Conservation (phyloP, 106 monocot genomes). For the Xerophyta viscosa region DNA sequence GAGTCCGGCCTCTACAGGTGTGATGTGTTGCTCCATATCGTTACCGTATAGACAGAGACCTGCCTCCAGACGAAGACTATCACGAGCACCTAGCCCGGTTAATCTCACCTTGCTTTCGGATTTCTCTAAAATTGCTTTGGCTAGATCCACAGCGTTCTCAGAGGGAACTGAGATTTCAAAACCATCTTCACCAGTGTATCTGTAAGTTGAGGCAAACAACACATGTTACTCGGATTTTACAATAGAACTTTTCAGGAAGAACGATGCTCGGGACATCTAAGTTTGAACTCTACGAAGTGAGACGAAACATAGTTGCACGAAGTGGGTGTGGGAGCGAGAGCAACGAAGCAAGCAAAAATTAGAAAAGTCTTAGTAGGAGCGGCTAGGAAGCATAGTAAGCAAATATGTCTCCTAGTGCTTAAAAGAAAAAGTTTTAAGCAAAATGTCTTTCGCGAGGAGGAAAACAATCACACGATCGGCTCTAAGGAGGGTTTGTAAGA, state of each 20-base stretch:
- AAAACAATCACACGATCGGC: too few species aligned
- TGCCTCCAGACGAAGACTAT: slow-evolving; percentile 94
- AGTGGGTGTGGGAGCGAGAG: too few species aligned
- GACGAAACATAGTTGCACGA: too few species aligned
- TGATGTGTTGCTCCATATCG: slow-evolving; percentile 94
- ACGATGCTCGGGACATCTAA: background rate
- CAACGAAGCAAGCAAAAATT: too few species aligned
- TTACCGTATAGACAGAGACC: slow-evolving; percentile 89
- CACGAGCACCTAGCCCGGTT: slow-evolving; percentile 86
- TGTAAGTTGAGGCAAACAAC: slow-evolving; percentile 17
- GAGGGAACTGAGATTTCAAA: slow-evolving; percentile 94
- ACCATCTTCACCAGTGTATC: slow-evolving; percentile 97
- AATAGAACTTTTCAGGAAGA: too few species aligned
- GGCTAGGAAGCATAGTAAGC: too few species aligned
- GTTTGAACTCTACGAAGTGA: background rate
- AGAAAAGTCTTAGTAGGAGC: too few species aligned
- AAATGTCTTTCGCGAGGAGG: too few species aligned
- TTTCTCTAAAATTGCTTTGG: slow-evolving; percentile 81
- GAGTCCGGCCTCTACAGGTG: slow-evolving; percentile 86
- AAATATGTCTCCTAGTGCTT: too few species aligned
- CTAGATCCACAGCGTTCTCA: slow-evolving; percentile 74
- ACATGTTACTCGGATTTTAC: too few species aligned
- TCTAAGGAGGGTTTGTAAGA: too few species aligned
- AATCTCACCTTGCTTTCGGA: slow-evolving; percentile 82
- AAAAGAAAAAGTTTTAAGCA: too few species aligned